These are phyloP conservation scores for Pleurotus tuber-regium DNA, from an alignment of 768 basidiomycete genomes.

Conservation along the genomic window DNA sequence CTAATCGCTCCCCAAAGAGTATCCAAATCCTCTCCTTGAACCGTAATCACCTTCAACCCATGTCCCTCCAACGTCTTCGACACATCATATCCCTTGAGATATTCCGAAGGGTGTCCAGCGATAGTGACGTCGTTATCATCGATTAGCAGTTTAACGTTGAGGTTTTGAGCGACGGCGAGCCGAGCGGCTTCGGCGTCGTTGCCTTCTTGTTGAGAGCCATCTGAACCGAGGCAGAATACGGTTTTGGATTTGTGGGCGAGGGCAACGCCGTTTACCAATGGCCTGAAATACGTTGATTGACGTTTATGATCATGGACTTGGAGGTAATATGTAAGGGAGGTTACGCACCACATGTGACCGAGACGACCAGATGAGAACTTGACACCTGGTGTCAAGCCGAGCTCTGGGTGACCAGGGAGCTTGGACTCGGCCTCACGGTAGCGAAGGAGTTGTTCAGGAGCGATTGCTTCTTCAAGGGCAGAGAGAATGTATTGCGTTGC, in stretches of 20 bases:
- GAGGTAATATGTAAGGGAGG: not conserved
- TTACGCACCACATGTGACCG: conserved; percentile 77
- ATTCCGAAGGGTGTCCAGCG: conserved; percentile 86
- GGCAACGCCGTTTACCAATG: conserved; percentile 81
- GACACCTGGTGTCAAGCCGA: conserved; percentile 88
- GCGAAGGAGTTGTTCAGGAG: conserved; percentile 74
- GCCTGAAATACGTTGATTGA: conserved; percentile 31
- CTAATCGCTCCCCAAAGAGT: conserved; percentile 68
- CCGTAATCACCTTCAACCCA: conserved; percentile 72
- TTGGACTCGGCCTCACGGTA: conserved; percentile 86
- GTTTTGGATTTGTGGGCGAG: conserved; percentile 75
- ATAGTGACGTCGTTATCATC: conserved; percentile 94
- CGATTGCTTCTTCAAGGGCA: conserved; percentile 69
- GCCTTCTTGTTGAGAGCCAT: conserved; percentile 90
- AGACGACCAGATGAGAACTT: conserved; percentile 93
- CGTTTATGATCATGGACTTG: conserved; percentile 5
- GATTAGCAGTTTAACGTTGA: conserved; percentile 85
- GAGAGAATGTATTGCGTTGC: conserved; percentile 87
- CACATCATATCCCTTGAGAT: conserved; percentile 76
- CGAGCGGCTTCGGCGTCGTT: conserved; percentile 90
- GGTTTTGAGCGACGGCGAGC: conserved; percentile 76
- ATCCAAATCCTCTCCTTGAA: conserved; percentile 79
- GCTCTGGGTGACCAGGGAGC: conserved; percentile 87
- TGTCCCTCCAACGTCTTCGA: conserved; percentile 75
- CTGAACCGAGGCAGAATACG: conserved; percentile 82